phyloP scores from a whole-genome alignment of 352 stramenopile genomes.

The Thraustotheca clavata region DNA sequence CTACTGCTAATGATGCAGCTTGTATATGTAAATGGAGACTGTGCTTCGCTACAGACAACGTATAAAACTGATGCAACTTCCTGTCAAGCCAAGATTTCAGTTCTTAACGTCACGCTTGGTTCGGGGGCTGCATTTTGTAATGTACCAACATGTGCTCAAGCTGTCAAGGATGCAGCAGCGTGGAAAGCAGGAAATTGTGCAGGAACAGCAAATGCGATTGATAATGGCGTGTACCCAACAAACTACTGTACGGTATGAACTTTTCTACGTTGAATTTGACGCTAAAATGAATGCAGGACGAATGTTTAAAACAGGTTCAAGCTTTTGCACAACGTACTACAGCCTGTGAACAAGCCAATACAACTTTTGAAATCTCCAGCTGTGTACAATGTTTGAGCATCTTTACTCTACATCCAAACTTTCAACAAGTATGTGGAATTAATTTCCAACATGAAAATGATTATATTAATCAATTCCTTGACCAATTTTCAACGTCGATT shows the following conservation, averaged over 20 bases:
- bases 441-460: neutral
- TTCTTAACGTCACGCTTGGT: neutral
- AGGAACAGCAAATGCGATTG: neutral
- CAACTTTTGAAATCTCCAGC: neutral
- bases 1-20: too few species aligned
- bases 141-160: neutral
- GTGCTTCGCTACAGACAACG: neutral
- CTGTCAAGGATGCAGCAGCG: neutral
- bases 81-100: neutral
- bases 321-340: neutral
- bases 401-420: neutral
- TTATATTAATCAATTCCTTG: slow-evolving; percentile 6
- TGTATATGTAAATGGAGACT: neutral
- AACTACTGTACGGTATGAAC: neutral
- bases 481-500: neutral
- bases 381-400: slow-evolving; percentile 1
- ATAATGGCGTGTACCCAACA: slow-evolving; percentile 2
- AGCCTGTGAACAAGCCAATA: neutral
- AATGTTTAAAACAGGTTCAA: neutral
- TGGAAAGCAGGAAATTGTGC: neutral
- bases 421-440: neutral
- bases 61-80: neutral
- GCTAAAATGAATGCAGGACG: neutral
- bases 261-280: neutral
- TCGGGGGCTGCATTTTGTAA: neutral